Evolutionary conservation across 2,329 filamentous ascomycete genomes (phyloP).

Genomic region (Thielaviopsis populi): DNA sequence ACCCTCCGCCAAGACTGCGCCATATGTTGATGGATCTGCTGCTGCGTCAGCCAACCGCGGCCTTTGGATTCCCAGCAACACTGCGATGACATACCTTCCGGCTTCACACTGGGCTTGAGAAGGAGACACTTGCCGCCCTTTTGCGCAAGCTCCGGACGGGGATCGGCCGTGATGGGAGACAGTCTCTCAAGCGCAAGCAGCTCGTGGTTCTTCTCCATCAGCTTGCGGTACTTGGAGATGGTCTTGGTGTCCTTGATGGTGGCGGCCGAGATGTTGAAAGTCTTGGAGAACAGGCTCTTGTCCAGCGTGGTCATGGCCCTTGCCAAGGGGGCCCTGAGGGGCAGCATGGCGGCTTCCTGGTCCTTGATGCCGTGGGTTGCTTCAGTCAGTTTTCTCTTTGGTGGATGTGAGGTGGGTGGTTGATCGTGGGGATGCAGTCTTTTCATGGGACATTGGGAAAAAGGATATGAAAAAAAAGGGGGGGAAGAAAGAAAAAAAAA

Average conservation of each 20-base stretch:
- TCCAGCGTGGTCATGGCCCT: slow-evolving; percentile 69
- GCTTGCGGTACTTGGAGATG: slow-evolving; percentile 55
- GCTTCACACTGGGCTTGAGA: slow-evolving; percentile 40
- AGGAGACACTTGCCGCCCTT: slow-evolving; percentile 48
- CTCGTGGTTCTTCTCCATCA: slow-evolving; percentile 50
- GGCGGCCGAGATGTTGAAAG: slow-evolving; percentile 61
- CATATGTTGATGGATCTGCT: slow-evolving; percentile 60
- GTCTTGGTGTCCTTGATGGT: slow-evolving; percentile 59
- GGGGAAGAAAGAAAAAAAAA: neutral
- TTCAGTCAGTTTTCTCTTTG: slow-evolving; percentile 5
- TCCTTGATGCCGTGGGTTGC: slow-evolving; percentile 12
- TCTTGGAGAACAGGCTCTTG: slow-evolving; percentile 66
- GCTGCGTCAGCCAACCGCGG: slow-evolving; percentile 21
- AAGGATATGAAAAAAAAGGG: neutral
- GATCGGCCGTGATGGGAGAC: slow-evolving; percentile 47
- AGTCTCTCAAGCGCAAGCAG: slow-evolving; percentile 50
- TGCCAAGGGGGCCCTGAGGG: slow-evolving; percentile 66
- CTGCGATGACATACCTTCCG: slow-evolving; percentile 29
- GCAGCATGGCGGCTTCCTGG: slow-evolving; percentile 31
- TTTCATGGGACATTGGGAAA: neutral
- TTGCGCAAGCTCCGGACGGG: slow-evolving; percentile 36
- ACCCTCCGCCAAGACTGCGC: slow-evolving; percentile 50
- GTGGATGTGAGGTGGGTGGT: neutral
- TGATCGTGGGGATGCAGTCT: neutral
- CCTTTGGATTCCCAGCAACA: neutral